Percentiles rank a stretch among this genome's conserved stretches.
Evolutionary conservation across 1,284 basidiomycete species (phyloP).

Genomic region (Boletus sp.): DNA sequence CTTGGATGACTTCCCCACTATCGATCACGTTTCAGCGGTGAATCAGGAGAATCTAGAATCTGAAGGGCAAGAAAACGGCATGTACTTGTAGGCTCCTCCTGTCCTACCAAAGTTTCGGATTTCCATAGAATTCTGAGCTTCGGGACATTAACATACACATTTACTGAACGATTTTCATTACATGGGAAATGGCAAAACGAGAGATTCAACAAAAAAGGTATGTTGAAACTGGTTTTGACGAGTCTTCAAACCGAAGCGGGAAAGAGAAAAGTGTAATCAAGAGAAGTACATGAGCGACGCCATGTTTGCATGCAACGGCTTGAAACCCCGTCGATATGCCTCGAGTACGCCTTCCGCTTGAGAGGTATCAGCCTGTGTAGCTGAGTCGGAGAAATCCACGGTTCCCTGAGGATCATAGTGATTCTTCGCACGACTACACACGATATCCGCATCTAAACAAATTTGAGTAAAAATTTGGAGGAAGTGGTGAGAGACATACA

Average conservation of each 20-base stretch:
- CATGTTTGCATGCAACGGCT: conserved; percentile 49
- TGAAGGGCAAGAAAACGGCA: conserved; percentile 16
- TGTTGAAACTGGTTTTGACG: not conserved
- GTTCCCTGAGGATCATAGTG: conserved; percentile 66
- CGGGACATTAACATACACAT: not conserved
- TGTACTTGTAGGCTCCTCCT: conserved; percentile 27
- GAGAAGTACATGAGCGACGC: conserved; percentile 65
- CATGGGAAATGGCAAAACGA: no score
- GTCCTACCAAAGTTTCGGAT: not conserved
- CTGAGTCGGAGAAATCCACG: conserved; percentile 52
- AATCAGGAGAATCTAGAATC: not conserved
- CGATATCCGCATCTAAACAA: conserved; percentile 70
- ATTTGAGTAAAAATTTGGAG: not conserved
- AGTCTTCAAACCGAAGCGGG: not conserved
- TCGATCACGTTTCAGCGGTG: not conserved
- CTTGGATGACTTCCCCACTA: conserved; percentile 8
- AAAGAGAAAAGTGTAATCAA: conserved; percentile 18
- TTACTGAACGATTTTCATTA: conserved; percentile 1
- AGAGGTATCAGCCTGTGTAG: conserved; percentile 39
- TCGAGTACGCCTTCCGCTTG: conserved; percentile 46
- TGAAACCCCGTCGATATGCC: conserved; percentile 52
- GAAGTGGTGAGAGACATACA: conserved; percentile 44
- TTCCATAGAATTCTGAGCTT: not conserved
- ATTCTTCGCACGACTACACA: conserved; percentile 76
- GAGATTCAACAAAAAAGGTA: not conserved